Base-by-base conservation (phyloP, 2,329 filamentous ascomycete species). In the Talaromyces islandicus region DNA sequence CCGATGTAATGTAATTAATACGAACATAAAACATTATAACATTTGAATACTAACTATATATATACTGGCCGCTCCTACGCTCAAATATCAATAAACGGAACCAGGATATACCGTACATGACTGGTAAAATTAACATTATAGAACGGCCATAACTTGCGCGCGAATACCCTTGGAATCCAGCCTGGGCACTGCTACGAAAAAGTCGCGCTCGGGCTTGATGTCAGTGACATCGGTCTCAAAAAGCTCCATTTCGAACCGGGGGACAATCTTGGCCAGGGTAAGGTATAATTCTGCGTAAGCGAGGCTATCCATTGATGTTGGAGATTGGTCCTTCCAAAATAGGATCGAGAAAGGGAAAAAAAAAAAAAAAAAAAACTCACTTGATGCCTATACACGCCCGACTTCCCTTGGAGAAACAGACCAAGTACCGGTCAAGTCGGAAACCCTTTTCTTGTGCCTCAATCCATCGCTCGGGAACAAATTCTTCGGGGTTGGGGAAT, bases 321-420 rank as follows among this genome's bases (percentile, higher is more conserved):
- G 27, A 7, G 25, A 10, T n/a, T 50, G 32, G 2, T 2, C 32
- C 32, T 24, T 41, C 41, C 19, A 12, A 11, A 21, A 19, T 51
- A 46, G 35, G 56, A n/a, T n/a, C n/a, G n/a, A n/a, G n/a, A n/a
- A n/a, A n/a, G 12, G 2, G 43, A 46, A 19, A 24, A n/a, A 12
- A 7, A 30, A 9, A 7, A n/a, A 21, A 27, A 30, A 6, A 17
- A n/a, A 30, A 17, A 24, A 35, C 66, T 30, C 64, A 72, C 69
- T 81, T 77, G 51, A 77, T 77, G n/a, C 80, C 80, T n/a, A 78
- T 69, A 61, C 80, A 82, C 66, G 75, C 74, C 29, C 79, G 68
- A 4, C 70, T 75, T 0, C 79, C 80, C 51, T 70, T 73, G 38
- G 69, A 69, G 58, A 79, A 79, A 0, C 72, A 62, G 7, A 78